Evolutionary conservation across 768 basidiomycete species (phyloP), one percentile per base, ranked within the genome.

Genomic region (Harrya chromipes): DNA sequence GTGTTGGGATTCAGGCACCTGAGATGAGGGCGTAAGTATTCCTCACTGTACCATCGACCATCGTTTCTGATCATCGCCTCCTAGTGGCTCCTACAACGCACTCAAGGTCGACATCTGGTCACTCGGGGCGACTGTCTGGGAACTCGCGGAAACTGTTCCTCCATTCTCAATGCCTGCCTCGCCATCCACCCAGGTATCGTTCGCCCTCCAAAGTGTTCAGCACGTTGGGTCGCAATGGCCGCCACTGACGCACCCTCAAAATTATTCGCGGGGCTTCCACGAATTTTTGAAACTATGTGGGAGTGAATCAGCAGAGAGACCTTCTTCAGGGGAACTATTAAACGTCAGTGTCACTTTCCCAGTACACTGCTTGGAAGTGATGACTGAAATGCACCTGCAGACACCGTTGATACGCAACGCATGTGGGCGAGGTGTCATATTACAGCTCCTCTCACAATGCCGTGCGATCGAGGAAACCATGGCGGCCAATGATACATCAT

Each of bases 61-160:
- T 33, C 46, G 26, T 34, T 38, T 39, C 54, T 59, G 10, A 63
- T 43, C 13, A 43, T 45, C 21, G 16, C 49, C 33, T 49, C 20
- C 27, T 37, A 86, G 84, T 43, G 83, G 84, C 11, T 72, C 82
- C 0, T 90, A 91, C 58, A 75, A 91, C 58, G 79, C 82, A 1
- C 75, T 89, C 37, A 84, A 84, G 63, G 81, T 89, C 40, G 89
- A 91, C 52, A 73, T 85, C 0, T 91, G 87, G 87, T 89, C 87
- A 0, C 71, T 90, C 6, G 89, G 89, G 2, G 89, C 89, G 0
- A 91, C 89, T 0, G 76, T 87, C 0, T 90, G 89, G 89, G 89
- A 91, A 61, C 76, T 87, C 68, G 85, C 85, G 1, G 78, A 91
- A 61, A 79, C 82, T 6, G 74, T 79, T 44, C 89, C 89, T 5